Conservation (phyloP, 2,329 filamentous ascomycete species). For the Colletotrichum australisinense region DNA sequence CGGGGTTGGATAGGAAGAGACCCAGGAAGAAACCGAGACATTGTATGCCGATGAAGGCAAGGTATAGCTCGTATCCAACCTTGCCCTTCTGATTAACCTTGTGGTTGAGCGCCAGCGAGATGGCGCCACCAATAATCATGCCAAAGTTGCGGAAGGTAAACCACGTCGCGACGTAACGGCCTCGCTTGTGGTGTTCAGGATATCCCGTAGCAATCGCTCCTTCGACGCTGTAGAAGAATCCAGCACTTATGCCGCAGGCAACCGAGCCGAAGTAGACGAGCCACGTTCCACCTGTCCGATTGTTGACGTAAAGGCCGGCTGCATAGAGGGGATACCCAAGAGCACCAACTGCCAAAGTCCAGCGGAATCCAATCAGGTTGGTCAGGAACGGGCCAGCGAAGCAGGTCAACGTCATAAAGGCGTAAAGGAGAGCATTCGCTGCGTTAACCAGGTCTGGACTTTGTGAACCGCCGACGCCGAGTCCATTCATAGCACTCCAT, state of each 20-base stretch:
- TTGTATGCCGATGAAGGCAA: conserved; percentile 59
- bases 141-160: conserved; percentile 53
- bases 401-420: conserved; percentile 56
- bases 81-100: conserved; percentile 48
- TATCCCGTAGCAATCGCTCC: conserved; percentile 74
- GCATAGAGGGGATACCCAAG: conserved; percentile 74
- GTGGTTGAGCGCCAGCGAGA: conserved; percentile 60
- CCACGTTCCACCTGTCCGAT: conserved; percentile 60
- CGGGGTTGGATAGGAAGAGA: conserved; percentile 55
- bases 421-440: conserved; percentile 58
- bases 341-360: conserved; percentile 53
- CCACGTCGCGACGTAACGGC: conserved; percentile 65
- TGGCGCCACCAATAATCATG: conserved; percentile 61
- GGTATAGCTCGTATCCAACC: conserved; percentile 53
- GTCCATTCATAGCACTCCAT: conserved; percentile 57
- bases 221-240: conserved; percentile 77
- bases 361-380: conserved; percentile 50
- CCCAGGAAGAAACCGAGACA: conserved; percentile 56
- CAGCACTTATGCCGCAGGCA: conserved; percentile 66
- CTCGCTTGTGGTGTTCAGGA: conserved; percentile 70
- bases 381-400: conserved; percentile 51
- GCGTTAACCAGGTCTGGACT: conserved; percentile 55
- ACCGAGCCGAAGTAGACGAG: conserved; percentile 53
- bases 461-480: conserved; percentile 51
- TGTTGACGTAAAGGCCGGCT: conserved; percentile 67